phyloP scores from a whole-genome alignment of 208 protist species.

The Leishmania aethiopica region DNA sequence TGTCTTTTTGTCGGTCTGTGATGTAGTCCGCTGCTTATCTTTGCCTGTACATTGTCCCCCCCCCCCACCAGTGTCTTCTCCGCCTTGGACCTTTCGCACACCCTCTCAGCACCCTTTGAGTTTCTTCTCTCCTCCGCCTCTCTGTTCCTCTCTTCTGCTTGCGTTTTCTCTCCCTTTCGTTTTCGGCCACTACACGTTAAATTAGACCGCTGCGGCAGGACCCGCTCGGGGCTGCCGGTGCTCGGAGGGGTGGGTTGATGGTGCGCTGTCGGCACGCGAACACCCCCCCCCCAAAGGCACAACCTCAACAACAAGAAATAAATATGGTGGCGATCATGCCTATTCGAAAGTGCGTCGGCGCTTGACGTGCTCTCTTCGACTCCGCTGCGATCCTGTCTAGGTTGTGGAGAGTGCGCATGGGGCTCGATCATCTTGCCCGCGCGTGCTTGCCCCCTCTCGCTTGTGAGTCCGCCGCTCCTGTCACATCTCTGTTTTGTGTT shows the following conservation, averaged over 20 bases:
- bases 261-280: background rate
- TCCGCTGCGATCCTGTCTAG: background rate
- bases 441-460: background rate
- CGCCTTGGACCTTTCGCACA: background rate
- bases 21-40: background rate
- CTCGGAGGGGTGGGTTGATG: background rate
- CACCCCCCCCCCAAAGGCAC: background rate
- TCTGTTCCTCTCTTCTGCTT: background rate
- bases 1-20: background rate
- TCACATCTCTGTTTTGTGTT: background rate
- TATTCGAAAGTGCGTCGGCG: background rate
- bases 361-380: background rate
- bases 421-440: background rate
- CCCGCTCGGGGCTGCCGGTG: background rate
- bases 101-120: background rate
- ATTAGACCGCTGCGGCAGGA: background rate
- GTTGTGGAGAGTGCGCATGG: background rate
- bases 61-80: background rate
- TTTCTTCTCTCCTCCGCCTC: background rate
- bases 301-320: constrained; percentile 2
- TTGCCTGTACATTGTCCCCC: background rate
- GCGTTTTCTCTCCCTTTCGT: background rate
- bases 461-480: background rate
- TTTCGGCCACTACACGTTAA: background rate
- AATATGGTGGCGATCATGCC: background rate